These are phyloP conservation scores for Colletotrichum spaethianum DNA, from an alignment of 2,329 filamentous ascomycete genomes.

Conservation along the genomic window DNA sequence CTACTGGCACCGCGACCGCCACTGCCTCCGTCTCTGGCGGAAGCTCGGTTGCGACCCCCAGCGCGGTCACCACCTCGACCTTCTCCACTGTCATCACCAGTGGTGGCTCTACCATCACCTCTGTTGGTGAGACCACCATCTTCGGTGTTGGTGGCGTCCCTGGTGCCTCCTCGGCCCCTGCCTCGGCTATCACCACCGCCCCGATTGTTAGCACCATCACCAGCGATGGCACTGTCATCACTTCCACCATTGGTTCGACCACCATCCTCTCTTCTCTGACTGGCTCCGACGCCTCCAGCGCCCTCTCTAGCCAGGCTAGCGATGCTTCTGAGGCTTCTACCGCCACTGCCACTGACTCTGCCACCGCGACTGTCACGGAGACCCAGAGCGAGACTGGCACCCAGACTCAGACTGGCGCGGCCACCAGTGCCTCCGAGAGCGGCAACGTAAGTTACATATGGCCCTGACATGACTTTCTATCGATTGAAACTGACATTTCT, in stretches of 20 bases:
- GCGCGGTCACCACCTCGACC: constrained; percentile 53
- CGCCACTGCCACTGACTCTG: constrained; percentile 28
- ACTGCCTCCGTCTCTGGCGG: constrained; percentile 4
- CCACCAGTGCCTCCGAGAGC: constrained; percentile 28
- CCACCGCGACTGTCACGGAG: background rate
- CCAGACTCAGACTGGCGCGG: constrained; percentile 23
- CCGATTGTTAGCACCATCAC: constrained; percentile 40
- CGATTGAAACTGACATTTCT: constrained; percentile 2
- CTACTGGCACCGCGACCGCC: constrained; percentile 32
- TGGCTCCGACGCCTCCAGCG: constrained; percentile 44
- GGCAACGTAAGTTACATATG: constrained; percentile 45
- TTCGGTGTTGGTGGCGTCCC: constrained; percentile 39
- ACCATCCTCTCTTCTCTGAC: constrained; percentile 45
- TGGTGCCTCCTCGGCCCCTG: constrained; percentile 25
- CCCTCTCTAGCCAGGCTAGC: constrained; percentile 43
- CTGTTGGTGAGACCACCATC: constrained; percentile 48
- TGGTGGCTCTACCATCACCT: constrained; percentile 44
- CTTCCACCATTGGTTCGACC: constrained; percentile 43
- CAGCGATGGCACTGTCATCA: constrained; percentile 22
- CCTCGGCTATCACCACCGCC: constrained; percentile 31
- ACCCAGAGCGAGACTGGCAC: background rate
- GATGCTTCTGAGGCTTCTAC: constrained; percentile 36
- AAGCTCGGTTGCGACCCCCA: constrained; percentile 25
- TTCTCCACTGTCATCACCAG: constrained; percentile 45
- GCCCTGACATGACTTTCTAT: background rate